These are phyloP conservation scores for Wickerhamiella dianesei DNA, from an alignment of 805 yeast genomes.

Conservation along the genomic window DNA sequence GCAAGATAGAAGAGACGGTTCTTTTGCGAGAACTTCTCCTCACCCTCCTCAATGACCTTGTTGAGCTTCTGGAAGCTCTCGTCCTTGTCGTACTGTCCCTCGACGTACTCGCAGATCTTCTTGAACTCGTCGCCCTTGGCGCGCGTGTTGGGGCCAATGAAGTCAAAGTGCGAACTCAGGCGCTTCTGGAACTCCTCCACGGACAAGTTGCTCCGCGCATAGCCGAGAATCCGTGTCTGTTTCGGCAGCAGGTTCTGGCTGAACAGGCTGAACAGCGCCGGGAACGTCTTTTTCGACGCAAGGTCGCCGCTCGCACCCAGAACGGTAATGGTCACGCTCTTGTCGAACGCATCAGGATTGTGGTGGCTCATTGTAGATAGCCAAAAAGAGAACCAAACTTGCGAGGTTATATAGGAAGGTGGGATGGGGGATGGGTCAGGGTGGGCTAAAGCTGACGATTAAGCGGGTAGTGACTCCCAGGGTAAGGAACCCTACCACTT, in stretches of 20 bases:
- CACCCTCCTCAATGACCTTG: conserved; percentile 44
- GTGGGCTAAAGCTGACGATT: neutral
- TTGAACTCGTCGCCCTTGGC: conserved; percentile 46
- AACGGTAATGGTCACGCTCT: conserved; percentile 19
- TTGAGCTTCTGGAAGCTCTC: conserved; percentile 58
- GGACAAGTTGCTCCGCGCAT: conserved; percentile 70
- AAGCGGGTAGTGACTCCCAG: neutral
- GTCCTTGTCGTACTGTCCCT: conserved; percentile 68
- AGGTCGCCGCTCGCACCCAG: conserved; percentile 22
- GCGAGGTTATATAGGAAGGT: neutral
- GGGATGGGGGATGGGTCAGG: neutral
- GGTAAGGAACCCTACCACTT: neutral
- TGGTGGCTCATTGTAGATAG: neutral
- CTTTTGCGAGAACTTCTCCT: conserved; percentile 34
- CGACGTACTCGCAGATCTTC: conserved; percentile 48
- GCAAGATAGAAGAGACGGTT: conserved; percentile 88
- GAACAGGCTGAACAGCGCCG: conserved; percentile 32
- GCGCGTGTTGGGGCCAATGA: conserved; percentile 32
- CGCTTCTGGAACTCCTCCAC: conserved; percentile 55
- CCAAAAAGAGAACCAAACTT: too few relatives aligned
- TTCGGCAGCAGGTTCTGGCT: conserved; percentile 65
- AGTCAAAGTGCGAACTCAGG: conserved; percentile 48
- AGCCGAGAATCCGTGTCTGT: conserved; percentile 68
- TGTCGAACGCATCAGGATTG: conserved; percentile 2
- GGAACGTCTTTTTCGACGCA: conserved; percentile 31